These are phyloP conservation scores for Trichoderma atroviride DNA, from an alignment of 2,329 filamentous ascomycete genomes.

Conservation along the genomic window DNA sequence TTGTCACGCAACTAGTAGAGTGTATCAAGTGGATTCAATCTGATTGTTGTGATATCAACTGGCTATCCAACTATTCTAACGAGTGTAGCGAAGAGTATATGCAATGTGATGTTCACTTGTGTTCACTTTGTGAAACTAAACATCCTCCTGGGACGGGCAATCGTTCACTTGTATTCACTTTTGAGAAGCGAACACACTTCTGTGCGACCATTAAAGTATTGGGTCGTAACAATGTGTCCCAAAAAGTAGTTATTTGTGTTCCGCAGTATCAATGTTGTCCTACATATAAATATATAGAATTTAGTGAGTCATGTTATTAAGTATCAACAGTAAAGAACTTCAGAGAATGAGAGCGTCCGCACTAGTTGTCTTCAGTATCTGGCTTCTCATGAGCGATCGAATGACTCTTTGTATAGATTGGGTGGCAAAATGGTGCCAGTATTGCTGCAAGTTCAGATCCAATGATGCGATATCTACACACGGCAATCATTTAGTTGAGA, in stretches of 20 bases:
- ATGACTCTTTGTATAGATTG: not conserved
- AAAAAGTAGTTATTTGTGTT: not conserved
- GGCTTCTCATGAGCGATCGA: not conserved
- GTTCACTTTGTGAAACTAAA: not conserved
- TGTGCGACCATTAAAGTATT: not conserved
- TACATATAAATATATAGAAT: not conserved
- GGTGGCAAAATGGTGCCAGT: not conserved
- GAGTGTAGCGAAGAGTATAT: not conserved
- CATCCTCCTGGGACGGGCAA: not conserved
- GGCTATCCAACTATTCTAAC: not conserved
- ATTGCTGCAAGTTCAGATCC: not conserved
- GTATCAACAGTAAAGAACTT: not conserved
- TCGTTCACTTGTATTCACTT: not conserved
- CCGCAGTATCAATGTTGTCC: not conserved
- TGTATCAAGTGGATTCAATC: too few relatives aligned
- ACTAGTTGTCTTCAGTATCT: not conserved
- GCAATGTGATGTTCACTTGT: not conserved
- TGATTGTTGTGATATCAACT: too few relatives aligned
- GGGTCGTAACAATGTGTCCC: not conserved
- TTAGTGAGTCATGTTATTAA: not conserved
- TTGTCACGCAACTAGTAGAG: too few relatives aligned
- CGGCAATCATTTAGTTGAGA: not conserved
- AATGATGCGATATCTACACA: not conserved
- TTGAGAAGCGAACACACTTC: not conserved
- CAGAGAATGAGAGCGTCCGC: not conserved